Evolutionary conservation across 2,329 filamentous ascomycete genomes (phyloP), one percentile per base, ranked within the genome.

Genomic region (Sclerotiophoma versabilis): DNA sequence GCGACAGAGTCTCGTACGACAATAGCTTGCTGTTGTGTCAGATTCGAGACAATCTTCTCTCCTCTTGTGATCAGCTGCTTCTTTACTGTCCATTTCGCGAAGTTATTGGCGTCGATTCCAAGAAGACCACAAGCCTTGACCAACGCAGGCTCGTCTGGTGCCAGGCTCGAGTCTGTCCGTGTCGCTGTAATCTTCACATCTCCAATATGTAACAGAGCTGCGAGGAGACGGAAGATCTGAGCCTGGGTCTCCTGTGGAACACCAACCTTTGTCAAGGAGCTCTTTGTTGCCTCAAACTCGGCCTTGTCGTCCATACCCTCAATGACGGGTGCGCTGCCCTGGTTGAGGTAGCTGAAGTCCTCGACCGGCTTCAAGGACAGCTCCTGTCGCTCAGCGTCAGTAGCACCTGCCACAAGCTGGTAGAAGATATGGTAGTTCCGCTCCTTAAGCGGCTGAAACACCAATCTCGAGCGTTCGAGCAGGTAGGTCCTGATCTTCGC

Each of bases 351-450:
- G 71, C 96, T 91, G 66, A 95, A 99, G 67, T 97, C 88, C 71
- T 98, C 93, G 38, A 96, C 85, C 0, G 92, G 85, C 37, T 92
- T 79, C 57, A 99, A 80, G 36, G 87, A 86, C 54, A 97, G 83
- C 64, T 93, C 88, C 72, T 93, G 84, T 43, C 87, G 88, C 77
- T 97, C 89, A 59, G 86, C 83, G 26, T 96, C 91, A 2, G 91
- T 87, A n/a, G 93, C 90, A 73, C 96, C 95, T 43, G 93, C 92
- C 38, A 97, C 88, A 45, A 99, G 84, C 76, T 99, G 95, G 77
- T 99, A 99, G 80, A 99, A 99, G 69, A 99, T 93, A 77, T 99
- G 95, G 79, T 99, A 99, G 76, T 99, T 99, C 64, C 95, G 86
- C 80, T 99, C 95, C 79, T 96, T 98, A 60, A 97, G 81, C 34